Evolutionary conservation across 225 moss, liverwort and hornwort species (phyloP), one percentile per base, ranked within the genome.

Genomic region (Sphagnum tenellum): DNA sequence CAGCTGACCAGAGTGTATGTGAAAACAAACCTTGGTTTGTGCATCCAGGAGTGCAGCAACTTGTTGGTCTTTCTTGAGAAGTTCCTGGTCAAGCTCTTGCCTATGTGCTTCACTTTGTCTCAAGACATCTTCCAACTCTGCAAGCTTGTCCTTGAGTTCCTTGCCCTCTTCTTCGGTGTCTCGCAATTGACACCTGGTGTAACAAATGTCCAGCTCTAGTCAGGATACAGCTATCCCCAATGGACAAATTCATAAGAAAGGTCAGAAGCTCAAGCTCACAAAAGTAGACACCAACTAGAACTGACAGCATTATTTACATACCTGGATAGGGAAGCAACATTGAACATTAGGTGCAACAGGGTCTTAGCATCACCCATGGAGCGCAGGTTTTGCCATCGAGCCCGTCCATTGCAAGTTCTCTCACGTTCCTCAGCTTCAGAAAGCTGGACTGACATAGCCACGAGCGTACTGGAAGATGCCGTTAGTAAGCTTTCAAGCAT

Each of bases 341-440:
- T 85, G 60, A 98, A 98, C 52, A 88, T 79, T 53, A 79, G 68
- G 12, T 92, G 92, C 48, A 98, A 85, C 13, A 98, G 61, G 63
- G 72, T 89, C 79, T 92, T 98, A 0, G 83, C 80, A 69, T 98
- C 92, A 12, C 85, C 89, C 85, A 92, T 90, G 5, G 90, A 85
- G 57, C 90, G 83, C 46, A 90, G 50, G 29, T 92, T 88, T 65
- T 79, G 82, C 92, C 96, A 98, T 55, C 92, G 85, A 59, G 82
- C 85, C 52, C 86, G 80, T 12, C 96, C 96, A 51, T 86, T 88
- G 64, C 71, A 75, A 61, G 73, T 85, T n/a, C 92, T 79, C 55
- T 98, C 89, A 45, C 96, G 82, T 72, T 98, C 96, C 82, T 98
- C 96, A 46, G 96, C 96, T 80, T 98, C 92, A 49, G 92, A 98